phyloP scores from a whole-genome alignment of 768 basidiomycete species.

The Inosperma sp. region DNA sequence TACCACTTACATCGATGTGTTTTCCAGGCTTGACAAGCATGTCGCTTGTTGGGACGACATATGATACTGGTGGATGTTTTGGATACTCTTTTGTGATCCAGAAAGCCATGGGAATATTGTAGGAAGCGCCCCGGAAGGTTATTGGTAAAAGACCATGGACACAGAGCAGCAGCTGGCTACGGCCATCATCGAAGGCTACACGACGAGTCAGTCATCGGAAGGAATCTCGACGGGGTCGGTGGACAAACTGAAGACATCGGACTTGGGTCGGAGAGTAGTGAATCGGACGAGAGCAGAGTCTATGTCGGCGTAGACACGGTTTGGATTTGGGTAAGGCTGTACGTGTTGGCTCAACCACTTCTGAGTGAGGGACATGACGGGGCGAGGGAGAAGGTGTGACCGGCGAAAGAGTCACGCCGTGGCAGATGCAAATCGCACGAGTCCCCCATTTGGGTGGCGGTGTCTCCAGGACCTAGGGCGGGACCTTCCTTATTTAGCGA shows the following conservation, averaged over 20 bases:
- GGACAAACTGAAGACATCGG: slow-evolving; percentile 66
- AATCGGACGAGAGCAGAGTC: slow-evolving; percentile 52
- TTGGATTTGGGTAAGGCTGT: slow-evolving; percentile 48
- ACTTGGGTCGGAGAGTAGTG: slow-evolving; percentile 65
- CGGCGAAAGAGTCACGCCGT: slow-evolving; percentile 13
- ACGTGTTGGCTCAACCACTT: slow-evolving; percentile 68
- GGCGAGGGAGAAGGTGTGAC: slow-evolving; percentile 9
- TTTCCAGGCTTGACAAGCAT: slow-evolving; percentile 82
- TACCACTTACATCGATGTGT: slow-evolving; percentile 77
- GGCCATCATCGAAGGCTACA: slow-evolving; percentile 89
- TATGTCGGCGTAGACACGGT: slow-evolving; percentile 61
- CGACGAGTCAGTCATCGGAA: slow-evolving; percentile 9
- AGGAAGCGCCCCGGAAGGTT: slow-evolving; percentile 63
- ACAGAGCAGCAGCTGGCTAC: slow-evolving; percentile 86
- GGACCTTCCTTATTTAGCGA: slow-evolving; percentile 13
- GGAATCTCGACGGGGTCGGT: slow-evolving; percentile 4
- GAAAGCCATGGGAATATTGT: slow-evolving; percentile 90
- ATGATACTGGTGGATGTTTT: slow-evolving; percentile 72
- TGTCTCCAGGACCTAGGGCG: slow-evolving; percentile 12
- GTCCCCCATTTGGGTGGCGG: slow-evolving; percentile 16
- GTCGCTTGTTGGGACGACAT: slow-evolving; percentile 87
- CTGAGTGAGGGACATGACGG: slow-evolving; percentile 36
- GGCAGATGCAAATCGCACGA: slow-evolving; percentile 9
- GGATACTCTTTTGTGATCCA: slow-evolving; percentile 90
- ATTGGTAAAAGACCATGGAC: slow-evolving; percentile 91